Base-by-base conservation (phyloP, 129 eudicot species). In the Dittrichia graveolens region DNA sequence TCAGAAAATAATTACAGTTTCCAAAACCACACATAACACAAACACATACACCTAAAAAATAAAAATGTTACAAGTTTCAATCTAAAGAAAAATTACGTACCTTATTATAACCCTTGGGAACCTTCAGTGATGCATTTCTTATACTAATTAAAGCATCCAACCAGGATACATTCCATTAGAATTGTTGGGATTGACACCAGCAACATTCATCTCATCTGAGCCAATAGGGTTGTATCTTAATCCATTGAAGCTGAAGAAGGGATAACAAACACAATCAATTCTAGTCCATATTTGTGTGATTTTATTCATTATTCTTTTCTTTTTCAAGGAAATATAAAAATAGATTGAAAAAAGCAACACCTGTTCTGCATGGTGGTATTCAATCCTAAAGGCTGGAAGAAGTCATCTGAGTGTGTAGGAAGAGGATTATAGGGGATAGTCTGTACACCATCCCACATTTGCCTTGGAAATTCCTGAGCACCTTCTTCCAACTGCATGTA, bases 131-230 rank as follows among this genome's bases (percentile, higher is more conserved):
- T 58, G 60, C 61, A 52, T 9, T 42, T 78, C 31, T 38, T 67
- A 74, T 18, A 53, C 78, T 71, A n/a, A n/a, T n/a, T n/a, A 78
- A n/a, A 79, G 78, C 89, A 85, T 85, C 89, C 89, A 85, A 5
- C 82, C 89, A 5, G 81, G 89, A 47, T 75, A 57, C 75, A 74
- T 61, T 31, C 86, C 89, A 43, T 79, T 79, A 43, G 67, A 55
- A 71, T 85, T 65, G 73, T 78, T 76, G 37, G 63, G 35, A 42
- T 82, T 78, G 65, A 60, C 74, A 49, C 65, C 75, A 8, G 61
- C 69, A 53, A 73, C 80, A 58, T 77, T 82, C 81, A 82, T 67
- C 73, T 72, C 84, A 61, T 71, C 76, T 0, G 86, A 71, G 8
- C 80, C 80, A 35, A 75, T 73, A 3, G 81, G 80, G 66, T 78